A percentile compares a stretch with the other conserved stretches of the same genome.
Evolutionary conservation across 2,329 filamentous ascomycete genomes (phyloP).

Genomic region (Aspergillus sp.): DNA sequence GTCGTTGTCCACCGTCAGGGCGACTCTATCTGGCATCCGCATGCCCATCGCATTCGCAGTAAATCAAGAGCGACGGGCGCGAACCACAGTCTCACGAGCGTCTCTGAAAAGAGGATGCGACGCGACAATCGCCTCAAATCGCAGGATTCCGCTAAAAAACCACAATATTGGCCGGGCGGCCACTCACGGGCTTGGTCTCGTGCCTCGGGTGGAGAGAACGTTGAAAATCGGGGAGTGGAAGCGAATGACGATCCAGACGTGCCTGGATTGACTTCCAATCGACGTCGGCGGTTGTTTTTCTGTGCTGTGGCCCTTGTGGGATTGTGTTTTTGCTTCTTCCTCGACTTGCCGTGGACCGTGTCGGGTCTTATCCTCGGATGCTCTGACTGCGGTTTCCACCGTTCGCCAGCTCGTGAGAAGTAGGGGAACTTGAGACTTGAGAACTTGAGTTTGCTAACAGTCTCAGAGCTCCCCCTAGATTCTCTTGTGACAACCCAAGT

Average conservation of each 20-base stretch:
- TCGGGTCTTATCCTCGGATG: background rate
- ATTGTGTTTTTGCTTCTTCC: background rate
- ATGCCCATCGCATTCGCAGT: too few relatives aligned
- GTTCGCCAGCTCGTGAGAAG: background rate
- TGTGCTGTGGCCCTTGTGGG: background rate
- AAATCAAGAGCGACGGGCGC: too few relatives aligned
- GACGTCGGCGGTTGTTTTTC: background rate
- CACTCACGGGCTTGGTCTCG: slow-evolving; percentile 6
- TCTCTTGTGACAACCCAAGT: background rate
- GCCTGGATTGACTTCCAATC: slow-evolving; percentile 15
- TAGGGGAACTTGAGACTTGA: background rate
- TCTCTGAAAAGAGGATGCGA: slow-evolving; percentile 2
- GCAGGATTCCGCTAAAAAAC: slow-evolving; percentile 15
- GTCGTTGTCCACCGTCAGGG: background rate
- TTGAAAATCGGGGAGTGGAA: slow-evolving; percentile 13
- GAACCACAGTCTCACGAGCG: background rate
- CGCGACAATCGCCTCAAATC: slow-evolving; percentile 3
- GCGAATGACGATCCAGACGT: slow-evolving; percentile 22
- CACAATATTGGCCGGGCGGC: background rate
- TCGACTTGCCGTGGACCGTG: background rate
- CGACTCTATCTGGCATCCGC: too few relatives aligned
- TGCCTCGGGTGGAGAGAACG: slow-evolving; percentile 15
- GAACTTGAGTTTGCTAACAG: background rate
- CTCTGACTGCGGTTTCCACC: background rate
- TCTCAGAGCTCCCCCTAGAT: background rate